Percentiles rank a stretch among this genome's conserved stretches.
phyloP scores from a whole-genome alignment of 2,329 filamentous ascomycete species.

The Tolypocladium tundrense region DNA sequence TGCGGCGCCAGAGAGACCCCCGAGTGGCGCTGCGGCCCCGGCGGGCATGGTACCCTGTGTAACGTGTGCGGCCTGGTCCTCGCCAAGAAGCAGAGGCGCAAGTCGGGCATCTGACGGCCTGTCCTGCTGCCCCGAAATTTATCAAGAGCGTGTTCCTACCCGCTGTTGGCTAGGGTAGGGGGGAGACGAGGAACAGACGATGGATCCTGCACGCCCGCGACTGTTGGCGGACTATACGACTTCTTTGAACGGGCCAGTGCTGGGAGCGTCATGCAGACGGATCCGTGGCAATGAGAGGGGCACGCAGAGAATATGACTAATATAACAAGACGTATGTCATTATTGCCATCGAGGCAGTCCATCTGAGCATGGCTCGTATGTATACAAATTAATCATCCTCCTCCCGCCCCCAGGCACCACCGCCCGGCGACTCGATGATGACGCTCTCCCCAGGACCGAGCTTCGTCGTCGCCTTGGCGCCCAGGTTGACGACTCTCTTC shows the following conservation, averaged over 20 bases:
- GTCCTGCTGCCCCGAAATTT: not conserved
- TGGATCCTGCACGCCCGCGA: not conserved
- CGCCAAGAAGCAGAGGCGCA: conserved; percentile 10
- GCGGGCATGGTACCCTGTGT: conserved; percentile 61
- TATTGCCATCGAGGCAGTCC: not conserved
- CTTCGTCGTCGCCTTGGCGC: conserved; percentile 48
- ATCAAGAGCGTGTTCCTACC: not conserved
- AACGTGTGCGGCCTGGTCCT: conserved; percentile 59
- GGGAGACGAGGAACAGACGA: not conserved
- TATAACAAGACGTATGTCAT: not conserved
- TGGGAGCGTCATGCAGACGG: not conserved
- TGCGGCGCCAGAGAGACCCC: conserved; percentile 67
- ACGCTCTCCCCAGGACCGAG: conserved; percentile 50
- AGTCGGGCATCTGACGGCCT: not conserved
- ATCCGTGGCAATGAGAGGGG: not conserved
- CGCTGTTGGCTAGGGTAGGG: not conserved
- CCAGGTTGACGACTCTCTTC: conserved; percentile 39
- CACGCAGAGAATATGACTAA: not conserved
- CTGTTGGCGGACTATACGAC: not conserved
- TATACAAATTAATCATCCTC: not conserved
- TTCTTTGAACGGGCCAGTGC: not conserved
- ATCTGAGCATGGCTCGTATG: not conserved
- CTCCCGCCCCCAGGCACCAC: conserved; percentile 45
- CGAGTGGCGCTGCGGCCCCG: conserved; percentile 65
- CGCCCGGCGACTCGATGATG: conserved; percentile 51